phyloP scores from a whole-genome alignment of 2,329 filamentous ascomycete genomes.

The Apiospora koreana region DNA sequence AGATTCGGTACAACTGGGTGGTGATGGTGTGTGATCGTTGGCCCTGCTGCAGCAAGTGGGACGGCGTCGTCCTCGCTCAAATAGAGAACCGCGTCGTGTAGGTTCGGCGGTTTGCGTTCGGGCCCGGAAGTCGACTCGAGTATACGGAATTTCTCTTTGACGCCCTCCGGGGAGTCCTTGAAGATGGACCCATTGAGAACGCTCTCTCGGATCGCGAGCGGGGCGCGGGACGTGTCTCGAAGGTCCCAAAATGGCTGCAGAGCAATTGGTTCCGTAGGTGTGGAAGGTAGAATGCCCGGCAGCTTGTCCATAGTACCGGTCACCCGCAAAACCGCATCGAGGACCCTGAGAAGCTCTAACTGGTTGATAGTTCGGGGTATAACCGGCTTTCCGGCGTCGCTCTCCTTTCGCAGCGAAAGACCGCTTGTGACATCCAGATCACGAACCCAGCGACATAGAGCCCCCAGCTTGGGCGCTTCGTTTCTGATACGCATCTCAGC shows the following conservation, averaged over 20 bases:
- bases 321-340: conserved; percentile 65
- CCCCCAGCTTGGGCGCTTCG: conserved; percentile 66
- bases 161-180: conserved; percentile 35
- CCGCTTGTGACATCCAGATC: conserved; percentile 70
- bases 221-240: conserved; percentile 38
- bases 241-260: conserved; percentile 65
- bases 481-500: conserved; percentile 70
- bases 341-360: conserved; percentile 57
- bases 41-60: conserved; percentile 43
- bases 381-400: conserved; percentile 23
- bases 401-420: conserved; percentile 55
- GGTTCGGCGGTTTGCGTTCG: conserved; percentile 67
- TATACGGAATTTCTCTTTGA: conserved; percentile 49
- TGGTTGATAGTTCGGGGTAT: conserved; percentile 44
- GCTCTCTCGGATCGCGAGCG: conserved; percentile 53
- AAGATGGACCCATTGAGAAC: conserved; percentile 61
- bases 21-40: conserved; percentile 53
- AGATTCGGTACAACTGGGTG: conserved; percentile 66
- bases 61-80: conserved; percentile 60
- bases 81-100: conserved; percentile 66
- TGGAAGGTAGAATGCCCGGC: conserved; percentile 28
- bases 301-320: conserved; percentile 61
- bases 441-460: conserved; percentile 71
- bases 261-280: conserved; percentile 49
- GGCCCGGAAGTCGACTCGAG: conserved; percentile 63